Base-by-base conservation (phyloP, 2,329 filamentous ascomycete species). In the Fusarium sp. region DNA sequence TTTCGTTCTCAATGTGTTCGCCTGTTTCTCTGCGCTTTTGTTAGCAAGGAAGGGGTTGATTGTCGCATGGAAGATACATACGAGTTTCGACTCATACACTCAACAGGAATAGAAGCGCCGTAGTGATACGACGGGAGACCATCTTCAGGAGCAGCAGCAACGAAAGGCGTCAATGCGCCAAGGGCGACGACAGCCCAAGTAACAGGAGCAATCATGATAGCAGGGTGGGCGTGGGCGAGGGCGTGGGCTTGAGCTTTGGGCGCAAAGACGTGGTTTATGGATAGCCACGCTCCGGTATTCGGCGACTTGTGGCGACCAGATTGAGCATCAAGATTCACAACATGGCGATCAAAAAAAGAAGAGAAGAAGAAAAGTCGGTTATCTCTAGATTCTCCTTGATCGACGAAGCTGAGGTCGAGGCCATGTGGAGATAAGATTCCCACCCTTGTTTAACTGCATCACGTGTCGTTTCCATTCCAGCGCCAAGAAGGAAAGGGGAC, bases 1-100 rank as follows among this genome's bases (percentile, higher is more conserved):
- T 85, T 35, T 86, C 84, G 77, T 96, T 89, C 75, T 93, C 91
- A 75, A 97, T 90, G 83, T 97, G 93, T 79, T 97, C 93, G 78
- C 93, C 93, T 10, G 92, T 96, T 74, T 96, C 92, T 74, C 92
- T 96, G 76, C 2, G 15, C 1, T 11, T 28, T 11, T 2, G 47
- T 71, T 15, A 58, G 56, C 15, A 20, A n/a, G 22, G 8, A 2
- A 24, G 19, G 22, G 8, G 2, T 1, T 7, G 6, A 3, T 24
- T 40, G 15, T 1, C 2, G 5, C 13, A 6, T 9, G 17, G 14
- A 24, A 8, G 7, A 8, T n/a, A 83, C 89, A 80, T 73, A 92
- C 90, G 89, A 86, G 78, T 88, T 92, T 62, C 91, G 85, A 74
- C 92, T 91, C 83, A 93, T 86, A 81, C 91, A 93, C 74, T 90